phyloP scores from a whole-genome alignment of 2,329 filamentous ascomycete species.

The Botrytis deweyae region DNA sequence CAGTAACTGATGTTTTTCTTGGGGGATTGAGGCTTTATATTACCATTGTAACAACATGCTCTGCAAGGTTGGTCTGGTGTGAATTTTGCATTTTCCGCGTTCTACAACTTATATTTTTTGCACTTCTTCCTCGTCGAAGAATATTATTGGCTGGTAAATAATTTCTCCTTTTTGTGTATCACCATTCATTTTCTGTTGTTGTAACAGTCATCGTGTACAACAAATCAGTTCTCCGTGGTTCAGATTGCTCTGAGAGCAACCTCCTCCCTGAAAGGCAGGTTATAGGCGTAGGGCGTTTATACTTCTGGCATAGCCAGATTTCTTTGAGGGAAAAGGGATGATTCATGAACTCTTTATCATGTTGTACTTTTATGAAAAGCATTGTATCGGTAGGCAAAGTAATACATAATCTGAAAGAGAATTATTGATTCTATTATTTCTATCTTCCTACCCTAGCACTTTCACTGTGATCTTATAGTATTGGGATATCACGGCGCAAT shows the following conservation, averaged over 20 bases:
- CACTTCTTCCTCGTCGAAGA: slow-evolving; percentile 10
- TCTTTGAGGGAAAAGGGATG: neutral
- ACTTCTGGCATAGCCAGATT: neutral
- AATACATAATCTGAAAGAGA: neutral
- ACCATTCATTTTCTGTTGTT: neutral
- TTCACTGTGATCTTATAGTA: neutral
- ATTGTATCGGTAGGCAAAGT: slow-evolving; percentile 8
- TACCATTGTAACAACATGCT: slow-evolving; percentile 5
- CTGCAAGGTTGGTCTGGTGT: slow-evolving; percentile 14
- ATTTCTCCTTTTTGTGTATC: neutral
- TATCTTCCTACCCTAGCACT: neutral
- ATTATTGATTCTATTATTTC: neutral
- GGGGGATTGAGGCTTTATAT: neutral
- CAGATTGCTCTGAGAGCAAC: neutral
- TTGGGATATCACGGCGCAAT: neutral
- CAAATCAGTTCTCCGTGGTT: neutral
- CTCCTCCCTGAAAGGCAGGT: slow-evolving; percentile 6
- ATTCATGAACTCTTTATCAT: slow-evolving; percentile 6
- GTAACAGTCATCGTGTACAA: slow-evolving; percentile 2
- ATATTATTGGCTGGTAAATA: slow-evolving; percentile 10
- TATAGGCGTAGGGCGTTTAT: slow-evolving; percentile 5
- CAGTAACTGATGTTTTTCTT: slow-evolving; percentile 24
- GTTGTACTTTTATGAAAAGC: neutral
- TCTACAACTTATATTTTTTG: neutral
- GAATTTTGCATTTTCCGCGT: slow-evolving; percentile 7